Percentiles rank a stretch among this genome's conserved stretches.
phyloP scores from a whole-genome alignment of 1,284 basidiomycete species.

The Lignosus rhinocerotis region DNA sequence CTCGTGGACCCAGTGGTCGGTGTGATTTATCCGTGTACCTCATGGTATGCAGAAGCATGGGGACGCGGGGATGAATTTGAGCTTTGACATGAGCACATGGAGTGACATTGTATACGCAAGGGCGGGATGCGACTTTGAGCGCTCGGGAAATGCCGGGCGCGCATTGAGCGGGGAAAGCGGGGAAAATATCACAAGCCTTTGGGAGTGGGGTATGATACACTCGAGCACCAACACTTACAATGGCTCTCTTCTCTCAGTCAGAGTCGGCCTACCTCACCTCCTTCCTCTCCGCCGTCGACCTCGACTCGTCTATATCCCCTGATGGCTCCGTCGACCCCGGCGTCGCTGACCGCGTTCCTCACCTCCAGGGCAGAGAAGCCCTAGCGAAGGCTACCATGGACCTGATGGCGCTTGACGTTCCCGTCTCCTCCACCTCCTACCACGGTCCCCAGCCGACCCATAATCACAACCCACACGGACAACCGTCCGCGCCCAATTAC shows the following conservation, averaged over 20 bases:
- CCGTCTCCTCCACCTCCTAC: conserved; percentile 31
- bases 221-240: conserved; percentile 4
- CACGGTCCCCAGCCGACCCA: conserved; percentile 18
- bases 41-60: too few relatives aligned
- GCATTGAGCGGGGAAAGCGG: conserved; percentile 1
- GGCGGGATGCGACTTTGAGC: neutral
- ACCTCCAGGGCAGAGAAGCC: conserved; percentile 48
- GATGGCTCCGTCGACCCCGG: conserved; percentile 27
- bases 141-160: conserved; percentile 10
- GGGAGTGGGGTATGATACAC: conserved; percentile 12
- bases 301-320: conserved; percentile 37
- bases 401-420: conserved; percentile 58
- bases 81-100: neutral
- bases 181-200: conserved; percentile 25
- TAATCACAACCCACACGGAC: neutral
- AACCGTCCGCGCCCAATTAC: conserved; percentile 13
- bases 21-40: too few relatives aligned
- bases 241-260: conserved; percentile 48
- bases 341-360: conserved; percentile 34
- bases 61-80: too few relatives aligned
- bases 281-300: conserved; percentile 49
- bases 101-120: neutral
- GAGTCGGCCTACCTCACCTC: conserved; percentile 52
- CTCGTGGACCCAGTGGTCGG: too few relatives aligned
- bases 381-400: conserved; percentile 73